Conservation (phyloP, 2,329 filamentous ascomycete species). For the Trichoderma sp. region DNA sequence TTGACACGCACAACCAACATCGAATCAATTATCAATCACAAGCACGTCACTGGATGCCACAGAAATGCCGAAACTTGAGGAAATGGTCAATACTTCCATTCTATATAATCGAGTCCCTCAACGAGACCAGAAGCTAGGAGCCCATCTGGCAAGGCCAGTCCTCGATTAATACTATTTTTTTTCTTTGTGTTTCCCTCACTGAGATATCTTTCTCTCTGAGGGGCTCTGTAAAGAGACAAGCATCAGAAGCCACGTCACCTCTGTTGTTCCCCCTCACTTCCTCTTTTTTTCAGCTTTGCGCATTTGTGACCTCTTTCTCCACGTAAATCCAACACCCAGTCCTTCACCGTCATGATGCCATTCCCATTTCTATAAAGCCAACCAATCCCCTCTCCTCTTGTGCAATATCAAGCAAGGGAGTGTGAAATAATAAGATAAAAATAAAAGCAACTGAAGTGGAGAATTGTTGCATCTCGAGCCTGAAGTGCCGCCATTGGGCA, state of each 20-base stretch:
- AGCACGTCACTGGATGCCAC: background rate
- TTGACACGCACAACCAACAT: background rate
- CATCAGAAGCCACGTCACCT: background rate
- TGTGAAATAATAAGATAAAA: background rate
- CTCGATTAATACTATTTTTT: conserved; percentile 8
- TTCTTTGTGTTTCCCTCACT: background rate
- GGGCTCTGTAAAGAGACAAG: background rate
- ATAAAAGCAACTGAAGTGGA: conserved; percentile 24
- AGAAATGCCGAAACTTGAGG: background rate
- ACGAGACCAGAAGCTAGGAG: background rate
- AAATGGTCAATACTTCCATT: conserved; percentile 11
- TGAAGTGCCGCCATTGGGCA: conserved; percentile 13
- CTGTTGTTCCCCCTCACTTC: background rate
- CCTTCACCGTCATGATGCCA: background rate
- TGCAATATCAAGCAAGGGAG: conserved; percentile 8
- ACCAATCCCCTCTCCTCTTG: conserved; percentile 2
- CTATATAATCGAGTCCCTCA: background rate
- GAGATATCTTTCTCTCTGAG: background rate
- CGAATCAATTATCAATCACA: background rate
- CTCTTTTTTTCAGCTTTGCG: conserved; percentile 8
- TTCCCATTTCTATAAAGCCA: conserved; percentile 15
- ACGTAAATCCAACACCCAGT: conserved; percentile 10
- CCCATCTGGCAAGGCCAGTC: conserved; percentile 4
- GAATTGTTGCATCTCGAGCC: conserved; percentile 27
- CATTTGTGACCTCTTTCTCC: conserved; percentile 9